Conservation (phyloP, 2,329 filamentous ascomycete genomes). For the Trichoderma atroviride region DNA sequence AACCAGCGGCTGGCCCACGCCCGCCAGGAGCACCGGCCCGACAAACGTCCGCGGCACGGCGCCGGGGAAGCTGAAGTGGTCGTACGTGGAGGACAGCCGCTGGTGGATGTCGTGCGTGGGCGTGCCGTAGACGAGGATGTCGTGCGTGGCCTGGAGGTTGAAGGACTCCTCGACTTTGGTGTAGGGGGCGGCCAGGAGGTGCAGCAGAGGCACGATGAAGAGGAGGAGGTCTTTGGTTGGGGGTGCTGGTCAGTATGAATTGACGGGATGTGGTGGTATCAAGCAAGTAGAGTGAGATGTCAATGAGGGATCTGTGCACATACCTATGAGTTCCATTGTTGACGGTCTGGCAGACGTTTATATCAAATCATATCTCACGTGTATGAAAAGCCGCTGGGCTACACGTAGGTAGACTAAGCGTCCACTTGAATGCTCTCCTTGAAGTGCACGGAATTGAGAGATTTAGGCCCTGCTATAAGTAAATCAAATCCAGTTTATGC, state of each 20-base stretch:
- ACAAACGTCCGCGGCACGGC: slow-evolving; percentile 90
- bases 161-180: slow-evolving; percentile 99
- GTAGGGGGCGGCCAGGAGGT: slow-evolving; percentile 78
- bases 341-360: not conserved
- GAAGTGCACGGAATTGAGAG: not conserved
- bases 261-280: not conserved
- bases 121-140: slow-evolving; percentile 80
- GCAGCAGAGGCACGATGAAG: slow-evolving; percentile 64
- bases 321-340: slow-evolving; percentile 18
- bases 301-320: not conserved
- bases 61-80: slow-evolving; percentile 88
- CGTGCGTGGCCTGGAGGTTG: slow-evolving; percentile 92
- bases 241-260: not conserved
- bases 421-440: not conserved
- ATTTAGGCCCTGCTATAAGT: not conserved
- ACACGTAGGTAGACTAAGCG: not conserved
- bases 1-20: slow-evolving; percentile 68
- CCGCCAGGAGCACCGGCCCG: slow-evolving; percentile 76
- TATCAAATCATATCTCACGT: not conserved
- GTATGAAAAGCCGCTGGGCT: not conserved
- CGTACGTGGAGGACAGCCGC: slow-evolving; percentile 68
- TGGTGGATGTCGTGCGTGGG: slow-evolving; percentile 58
- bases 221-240: slow-evolving; percentile 33
- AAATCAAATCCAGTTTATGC: not conserved
- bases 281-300: not conserved